Percentiles rank a stretch among this genome's conserved stretches.
Conservation (phyloP, 495 filamentous ascomycete genomes). For the Sphaerosporella brunnea region DNA sequence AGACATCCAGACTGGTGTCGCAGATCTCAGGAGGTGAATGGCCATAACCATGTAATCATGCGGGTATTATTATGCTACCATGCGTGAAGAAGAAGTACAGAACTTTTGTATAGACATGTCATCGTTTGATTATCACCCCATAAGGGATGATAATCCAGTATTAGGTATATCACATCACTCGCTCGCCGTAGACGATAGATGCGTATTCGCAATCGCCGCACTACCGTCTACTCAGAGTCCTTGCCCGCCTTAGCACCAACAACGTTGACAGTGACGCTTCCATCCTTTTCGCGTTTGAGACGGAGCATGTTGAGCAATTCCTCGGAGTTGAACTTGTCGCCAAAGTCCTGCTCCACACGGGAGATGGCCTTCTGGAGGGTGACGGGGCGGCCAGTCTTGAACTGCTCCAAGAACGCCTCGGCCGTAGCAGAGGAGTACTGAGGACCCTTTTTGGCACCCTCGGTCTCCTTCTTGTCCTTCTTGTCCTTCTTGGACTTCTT, state of each 20-base stretch:
- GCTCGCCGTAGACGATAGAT: too few species aligned
- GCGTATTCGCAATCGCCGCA: too few species aligned
- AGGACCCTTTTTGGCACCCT: not conserved
- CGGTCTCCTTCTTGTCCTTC: not conserved
- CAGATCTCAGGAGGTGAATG: too few species aligned
- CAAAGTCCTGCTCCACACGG: constrained; percentile 7
- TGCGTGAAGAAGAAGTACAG: too few species aligned
- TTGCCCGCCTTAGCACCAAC: not conserved
- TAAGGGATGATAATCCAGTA: too few species aligned
- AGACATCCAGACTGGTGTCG: too few species aligned
- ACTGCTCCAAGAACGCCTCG: constrained; percentile 2
- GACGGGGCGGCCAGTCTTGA: constrained; percentile 8
- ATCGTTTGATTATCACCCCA: too few species aligned
- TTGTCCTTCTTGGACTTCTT: constrained; percentile 9
- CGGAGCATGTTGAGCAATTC: constrained; percentile 7
- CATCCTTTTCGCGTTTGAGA: constrained; percentile 8
- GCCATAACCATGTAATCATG: too few species aligned
- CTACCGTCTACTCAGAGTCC: not conserved
- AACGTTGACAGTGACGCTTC: not conserved
- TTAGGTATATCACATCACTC: too few species aligned
- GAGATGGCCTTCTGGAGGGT: constrained; percentile 8
- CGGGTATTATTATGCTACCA: too few species aligned
- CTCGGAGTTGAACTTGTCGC: constrained; percentile 1
- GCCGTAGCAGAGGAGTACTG: not conserved
- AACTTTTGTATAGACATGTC: too few species aligned